Conservation (phyloP, 768 basidiomycete genomes). For the Agaricus blazei region DNA sequence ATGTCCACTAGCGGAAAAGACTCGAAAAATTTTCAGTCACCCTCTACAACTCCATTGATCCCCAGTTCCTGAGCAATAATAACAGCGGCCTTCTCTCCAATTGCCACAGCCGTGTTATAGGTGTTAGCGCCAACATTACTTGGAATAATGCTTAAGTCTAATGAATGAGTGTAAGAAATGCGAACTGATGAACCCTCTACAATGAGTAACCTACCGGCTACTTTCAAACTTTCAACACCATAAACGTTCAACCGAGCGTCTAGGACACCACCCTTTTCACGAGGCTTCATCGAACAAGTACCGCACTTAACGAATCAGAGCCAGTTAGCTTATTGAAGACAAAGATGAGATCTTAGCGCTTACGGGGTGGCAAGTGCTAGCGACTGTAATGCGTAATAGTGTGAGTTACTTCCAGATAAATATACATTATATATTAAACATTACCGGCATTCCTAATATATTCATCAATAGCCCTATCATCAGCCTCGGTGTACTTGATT, state of each 20-base stretch:
- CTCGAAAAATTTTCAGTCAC: not conserved
- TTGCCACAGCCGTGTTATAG: conserved; percentile 35
- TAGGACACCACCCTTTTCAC: conserved; percentile 53
- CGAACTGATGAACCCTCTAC: too few species aligned
- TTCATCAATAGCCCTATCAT: conserved; percentile 37
- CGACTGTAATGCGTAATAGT: conserved; percentile 18
- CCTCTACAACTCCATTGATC: conserved; percentile 17
- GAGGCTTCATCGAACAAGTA: conserved; percentile 65
- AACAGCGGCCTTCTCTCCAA: conserved; percentile 60
- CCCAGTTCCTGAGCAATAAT: conserved; percentile 52
- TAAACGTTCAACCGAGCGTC: conserved; percentile 61
- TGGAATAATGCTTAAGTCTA: too few species aligned
- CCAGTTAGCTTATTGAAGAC: not conserved
- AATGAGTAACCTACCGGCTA: conserved; percentile 26
- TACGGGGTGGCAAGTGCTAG: conserved; percentile 44
- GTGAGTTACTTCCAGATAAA: too few species aligned
- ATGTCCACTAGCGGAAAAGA: too few species aligned
- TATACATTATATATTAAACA: conserved; percentile 5
- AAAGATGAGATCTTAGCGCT: not conserved
- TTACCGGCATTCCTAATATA: conserved; percentile 27
- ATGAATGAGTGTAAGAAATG: conserved; percentile 16
- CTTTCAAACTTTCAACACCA: conserved; percentile 50
- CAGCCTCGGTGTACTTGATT: conserved; percentile 35
- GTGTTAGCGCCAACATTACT: conserved; percentile 25
- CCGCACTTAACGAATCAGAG: conserved; percentile 38